A percentile compares a stretch with the other conserved stretches of the same genome.
phyloP scores from a whole-genome alignment of 495 filamentous ascomycete genomes.

The Lasiosphaeriaceae sp. region DNA sequence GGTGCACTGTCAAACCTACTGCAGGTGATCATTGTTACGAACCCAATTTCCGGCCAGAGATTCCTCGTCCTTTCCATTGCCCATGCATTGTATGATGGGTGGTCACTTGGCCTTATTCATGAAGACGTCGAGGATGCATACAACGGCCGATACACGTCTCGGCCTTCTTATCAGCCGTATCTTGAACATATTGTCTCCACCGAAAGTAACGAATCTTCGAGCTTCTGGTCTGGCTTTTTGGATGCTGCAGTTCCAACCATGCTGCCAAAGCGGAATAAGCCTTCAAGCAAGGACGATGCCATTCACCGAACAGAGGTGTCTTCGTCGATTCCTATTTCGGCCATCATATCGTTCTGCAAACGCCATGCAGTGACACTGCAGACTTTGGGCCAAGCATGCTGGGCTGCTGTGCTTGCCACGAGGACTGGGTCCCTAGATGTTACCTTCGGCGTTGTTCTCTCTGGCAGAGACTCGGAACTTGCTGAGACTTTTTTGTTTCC shows the following conservation, averaged over 20 bases:
- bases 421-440: conserved; percentile 56
- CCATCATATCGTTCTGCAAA: conserved; percentile 52
- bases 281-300: not conserved
- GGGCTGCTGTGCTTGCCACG: conserved; percentile 58
- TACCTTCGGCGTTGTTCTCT: conserved; percentile 66
- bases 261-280: conserved; percentile 15
- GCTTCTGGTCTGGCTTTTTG: conserved; percentile 61
- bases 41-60: conserved; percentile 16
- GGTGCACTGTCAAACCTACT: conserved; percentile 30
- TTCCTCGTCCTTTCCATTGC: conserved; percentile 68
- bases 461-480: conserved; percentile 59
- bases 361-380: conserved; percentile 57
- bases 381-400: conserved; percentile 61
- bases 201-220: conserved; percentile 33
- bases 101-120: conserved; percentile 64
- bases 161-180: conserved; percentile 44
- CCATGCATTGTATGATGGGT: conserved; percentile 79
- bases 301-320: conserved; percentile 44
- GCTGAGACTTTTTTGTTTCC: conserved; percentile 64
- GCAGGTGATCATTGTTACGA: conserved; percentile 38
- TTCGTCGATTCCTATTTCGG: conserved; percentile 33
- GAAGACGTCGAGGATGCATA: conserved; percentile 61
- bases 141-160: conserved; percentile 28
- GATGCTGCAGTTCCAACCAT: conserved; percentile 42
- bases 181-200: conserved; percentile 42